These are phyloP conservation scores for Gautieria morchelliformis DNA, from an alignment of 768 basidiomycete genomes.

Conservation along the genomic window DNA sequence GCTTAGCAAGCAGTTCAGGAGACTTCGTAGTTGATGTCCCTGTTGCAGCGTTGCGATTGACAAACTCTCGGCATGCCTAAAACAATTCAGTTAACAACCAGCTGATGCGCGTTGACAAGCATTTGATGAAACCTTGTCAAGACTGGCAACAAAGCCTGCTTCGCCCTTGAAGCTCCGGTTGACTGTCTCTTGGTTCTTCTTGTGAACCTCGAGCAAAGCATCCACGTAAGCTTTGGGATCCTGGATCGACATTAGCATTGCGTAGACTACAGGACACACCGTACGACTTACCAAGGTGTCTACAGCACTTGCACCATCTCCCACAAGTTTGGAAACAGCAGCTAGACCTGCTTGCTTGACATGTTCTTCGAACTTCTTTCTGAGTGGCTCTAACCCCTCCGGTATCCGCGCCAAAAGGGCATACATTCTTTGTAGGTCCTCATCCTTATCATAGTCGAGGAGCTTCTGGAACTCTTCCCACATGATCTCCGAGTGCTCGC, in stretches of 20 bases:
- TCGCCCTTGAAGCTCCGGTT: constrained; percentile 47
- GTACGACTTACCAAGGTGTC: constrained; percentile 35
- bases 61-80: constrained; percentile 90
- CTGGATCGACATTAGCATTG: not conserved
- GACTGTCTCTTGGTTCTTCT: constrained; percentile 78
- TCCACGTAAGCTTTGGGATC: constrained; percentile 96
- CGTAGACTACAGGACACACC: not conserved
- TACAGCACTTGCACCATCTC: constrained; percentile 46
- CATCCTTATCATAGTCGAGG: constrained; percentile 89
- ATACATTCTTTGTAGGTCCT: constrained; percentile 94
- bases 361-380: constrained; percentile 85
- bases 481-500: constrained; percentile 75
- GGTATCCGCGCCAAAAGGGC: constrained; percentile 82
- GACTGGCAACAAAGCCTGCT: constrained; percentile 69
- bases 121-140: constrained; percentile 46
- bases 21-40: constrained; percentile 78
- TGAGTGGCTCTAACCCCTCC: constrained; percentile 82
- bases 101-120: not conserved
- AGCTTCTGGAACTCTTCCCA: constrained; percentile 88
- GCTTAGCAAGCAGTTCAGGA: constrained; percentile 87
- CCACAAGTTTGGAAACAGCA: constrained; percentile 63
- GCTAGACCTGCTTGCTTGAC: constrained; percentile 85
- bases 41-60: constrained; percentile 87
- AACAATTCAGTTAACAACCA: not conserved
- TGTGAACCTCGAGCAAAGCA: constrained; percentile 82